Evolutionary conservation across 352 stramenopile species (phyloP), one percentile per base, ranked within the genome.

Genomic region (Globisporangium mamillatum): DNA sequence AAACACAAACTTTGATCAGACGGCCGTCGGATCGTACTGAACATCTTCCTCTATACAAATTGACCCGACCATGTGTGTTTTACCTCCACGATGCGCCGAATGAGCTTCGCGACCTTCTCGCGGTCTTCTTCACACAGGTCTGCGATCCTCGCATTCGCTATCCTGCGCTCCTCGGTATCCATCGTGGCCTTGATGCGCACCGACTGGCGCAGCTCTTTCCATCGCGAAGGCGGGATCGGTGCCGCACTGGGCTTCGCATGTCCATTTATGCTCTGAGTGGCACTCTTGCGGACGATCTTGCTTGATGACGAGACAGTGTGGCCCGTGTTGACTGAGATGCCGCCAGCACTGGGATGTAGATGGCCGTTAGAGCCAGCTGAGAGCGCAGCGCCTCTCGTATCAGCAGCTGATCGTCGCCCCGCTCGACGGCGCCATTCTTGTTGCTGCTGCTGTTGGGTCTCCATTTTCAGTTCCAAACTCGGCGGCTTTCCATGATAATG

Each of bases 21-120:
- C 41, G 16, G 18, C 18, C 2, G 0, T 24, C 18, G 18, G 16
- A 2, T 52, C 18, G 9, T 9, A 52, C 6, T n/a, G 18, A 57
- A 5, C 25, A 18, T 9, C 12, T 34, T 34, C 12, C 1, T 34
- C 22, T 10, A 27, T 4, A 18, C 1, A 20, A 16, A 61, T 3
- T 1, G 20, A 5, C 18, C 25, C 18, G 2, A 25, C 6, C n/a
- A 44, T 34, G 7, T 9, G n/a, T 3, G 3, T 29, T 46, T 62
- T 61, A 92, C 84, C 70, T 94, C 84, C 22, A 93, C 83, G 24
- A 94, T 79, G 44, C 86, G 83, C 1, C 70, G 84, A 16, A 93
- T 76, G n/a, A 94, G 67, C 60, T 93, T 92, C 46, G 83, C 73
- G 63, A 94, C 84, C 75, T 94, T 94, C 6, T 92, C 79, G 27